Evolutionary conservation across 2,329 filamentous ascomycete species (phyloP).

Genomic region (Furcasterigmium furcatum): DNA sequence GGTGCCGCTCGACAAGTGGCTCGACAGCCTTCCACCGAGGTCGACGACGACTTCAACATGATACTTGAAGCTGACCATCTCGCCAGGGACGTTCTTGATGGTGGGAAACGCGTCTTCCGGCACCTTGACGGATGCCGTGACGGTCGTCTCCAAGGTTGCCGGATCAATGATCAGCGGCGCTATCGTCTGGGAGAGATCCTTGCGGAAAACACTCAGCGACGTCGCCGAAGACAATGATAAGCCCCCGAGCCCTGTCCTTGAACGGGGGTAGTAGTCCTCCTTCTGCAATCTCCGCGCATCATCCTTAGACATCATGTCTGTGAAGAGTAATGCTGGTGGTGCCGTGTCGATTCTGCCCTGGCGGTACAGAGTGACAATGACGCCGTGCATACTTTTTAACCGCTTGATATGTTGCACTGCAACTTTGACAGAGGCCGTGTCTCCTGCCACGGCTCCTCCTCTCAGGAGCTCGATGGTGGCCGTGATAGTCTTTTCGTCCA

Average conservation of each 20-base stretch:
- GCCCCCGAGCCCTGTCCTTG: conserved; percentile 80
- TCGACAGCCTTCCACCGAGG: conserved; percentile 78
- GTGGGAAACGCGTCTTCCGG: conserved; percentile 92
- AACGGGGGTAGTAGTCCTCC: conserved; percentile 84
- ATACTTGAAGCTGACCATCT: conserved; percentile 95
- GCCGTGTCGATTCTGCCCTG: conserved; percentile 85
- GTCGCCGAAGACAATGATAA: conserved; percentile 82
- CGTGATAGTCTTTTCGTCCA: conserved; percentile 77
- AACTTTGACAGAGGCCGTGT: conserved; percentile 76
- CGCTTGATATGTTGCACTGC: conserved; percentile 84
- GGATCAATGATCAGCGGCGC: conserved; percentile 88
- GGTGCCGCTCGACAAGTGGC: conserved; percentile 64
- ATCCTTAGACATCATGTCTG: conserved; percentile 53
- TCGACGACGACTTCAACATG: conserved; percentile 92
- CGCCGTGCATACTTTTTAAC: conserved; percentile 86
- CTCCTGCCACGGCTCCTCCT: conserved; percentile 82
- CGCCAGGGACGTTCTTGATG: conserved; percentile 82
- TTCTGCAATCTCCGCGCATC: conserved; percentile 67
- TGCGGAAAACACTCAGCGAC: conserved; percentile 89
- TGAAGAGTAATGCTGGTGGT: conserved; percentile 49
- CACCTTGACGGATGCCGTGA: conserved; percentile 80
- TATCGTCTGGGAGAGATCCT: conserved; percentile 87
- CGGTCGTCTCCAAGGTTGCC: conserved; percentile 68
- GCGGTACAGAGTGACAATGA: conserved; percentile 89
- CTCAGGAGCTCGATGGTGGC: conserved; percentile 80